Conservation (phyloP, 1,284 basidiomycete genomes). For the Ceratobasidium papillatum region DNA sequence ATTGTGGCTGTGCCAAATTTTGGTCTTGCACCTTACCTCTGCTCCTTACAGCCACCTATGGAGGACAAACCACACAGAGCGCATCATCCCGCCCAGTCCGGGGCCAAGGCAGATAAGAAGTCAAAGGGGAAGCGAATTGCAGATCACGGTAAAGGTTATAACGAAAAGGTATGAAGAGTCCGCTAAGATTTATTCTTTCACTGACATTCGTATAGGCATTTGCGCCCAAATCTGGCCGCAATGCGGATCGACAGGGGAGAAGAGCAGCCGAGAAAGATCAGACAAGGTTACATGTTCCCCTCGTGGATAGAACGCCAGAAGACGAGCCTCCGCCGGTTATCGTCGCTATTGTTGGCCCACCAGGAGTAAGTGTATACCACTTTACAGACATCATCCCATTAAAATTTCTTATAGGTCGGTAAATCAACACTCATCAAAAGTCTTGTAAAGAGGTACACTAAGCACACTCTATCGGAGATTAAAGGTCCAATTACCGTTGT, state of each 20-base stretch:
- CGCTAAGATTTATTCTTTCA: neutral
- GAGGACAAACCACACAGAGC: constrained; percentile 77
- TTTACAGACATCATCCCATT: neutral
- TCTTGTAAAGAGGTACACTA: constrained; percentile 91
- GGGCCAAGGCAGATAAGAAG: constrained; percentile 79
- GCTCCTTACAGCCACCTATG: constrained; percentile 58
- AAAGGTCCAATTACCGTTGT: constrained; percentile 98
- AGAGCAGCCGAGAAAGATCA: constrained; percentile 95
- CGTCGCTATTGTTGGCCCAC: constrained; percentile 96
- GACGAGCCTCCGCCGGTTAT: constrained; percentile 94
- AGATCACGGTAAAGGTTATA: constrained; percentile 71
- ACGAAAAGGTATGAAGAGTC: constrained; percentile 79
- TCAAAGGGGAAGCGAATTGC: constrained; percentile 64
- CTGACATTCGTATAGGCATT: constrained; percentile 65
- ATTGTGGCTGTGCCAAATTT: constrained; percentile 38
- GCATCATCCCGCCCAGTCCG: constrained; percentile 77
- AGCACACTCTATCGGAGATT: constrained; percentile 90
- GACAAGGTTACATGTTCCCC: constrained; percentile 93
- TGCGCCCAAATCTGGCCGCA: constrained; percentile 87
- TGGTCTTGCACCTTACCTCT: neutral
- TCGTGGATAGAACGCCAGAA: constrained; percentile 93
- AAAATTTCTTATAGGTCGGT: constrained; percentile 63
- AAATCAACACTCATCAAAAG: constrained; percentile 96
- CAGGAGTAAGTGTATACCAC: constrained; percentile 68
- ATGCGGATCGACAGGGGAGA: constrained; percentile 88